A percentile compares a stretch with the other conserved stretches of the same genome.
Evolutionary conservation across 371 early-diverging fungal genomes (phyloP).

Genomic region (Entomophthora muscae): DNA sequence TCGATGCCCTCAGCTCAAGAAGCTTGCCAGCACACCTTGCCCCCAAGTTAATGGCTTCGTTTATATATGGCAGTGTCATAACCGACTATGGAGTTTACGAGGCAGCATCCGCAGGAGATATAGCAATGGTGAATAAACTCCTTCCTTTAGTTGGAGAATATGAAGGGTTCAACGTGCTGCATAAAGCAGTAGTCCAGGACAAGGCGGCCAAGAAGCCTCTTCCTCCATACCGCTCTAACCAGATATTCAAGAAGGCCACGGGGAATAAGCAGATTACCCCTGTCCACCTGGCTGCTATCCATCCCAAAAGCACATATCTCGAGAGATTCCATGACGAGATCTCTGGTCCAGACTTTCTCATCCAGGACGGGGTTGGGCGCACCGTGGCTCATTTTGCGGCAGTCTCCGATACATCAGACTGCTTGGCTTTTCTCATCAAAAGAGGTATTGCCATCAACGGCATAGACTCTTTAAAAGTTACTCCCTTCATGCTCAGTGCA

Average conservation of each 20-base stretch:
- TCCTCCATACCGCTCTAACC: conserved; percentile 19
- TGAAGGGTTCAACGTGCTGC: conserved; percentile 27
- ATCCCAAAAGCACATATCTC: conserved; percentile 20
- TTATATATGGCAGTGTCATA: neutral
- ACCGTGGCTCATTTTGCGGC: conserved; percentile 38
- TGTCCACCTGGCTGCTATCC: too few relatives aligned
- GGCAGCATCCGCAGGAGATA: conserved; percentile 22
- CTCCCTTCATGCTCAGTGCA: conserved; percentile 32
- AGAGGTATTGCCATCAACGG: conserved; percentile 15
- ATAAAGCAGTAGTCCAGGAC: conserved; percentile 23
- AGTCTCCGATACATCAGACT: conserved; percentile 24
- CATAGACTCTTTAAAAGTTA: conserved; percentile 22
- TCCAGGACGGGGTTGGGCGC: conserved; percentile 24
- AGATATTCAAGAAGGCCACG: conserved; percentile 26
- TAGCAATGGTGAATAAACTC: conserved; percentile 16
- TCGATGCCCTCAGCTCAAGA: neutral
- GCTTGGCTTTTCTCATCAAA: conserved; percentile 24
- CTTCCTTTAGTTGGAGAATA: too few relatives aligned
- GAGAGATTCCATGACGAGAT: conserved; percentile 20
- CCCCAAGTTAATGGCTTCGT: neutral
- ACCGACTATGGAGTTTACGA: conserved; percentile 18
- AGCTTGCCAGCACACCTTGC: too few relatives aligned
- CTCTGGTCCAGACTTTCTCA: conserved; percentile 19
- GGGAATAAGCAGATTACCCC: conserved; percentile 22
- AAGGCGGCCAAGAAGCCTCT: conserved; percentile 11